Evolutionary conservation across 352 stramenopile genomes (phyloP), one percentile per base, ranked within the genome.

Genomic region (Globisporangium cederbergense): DNA sequence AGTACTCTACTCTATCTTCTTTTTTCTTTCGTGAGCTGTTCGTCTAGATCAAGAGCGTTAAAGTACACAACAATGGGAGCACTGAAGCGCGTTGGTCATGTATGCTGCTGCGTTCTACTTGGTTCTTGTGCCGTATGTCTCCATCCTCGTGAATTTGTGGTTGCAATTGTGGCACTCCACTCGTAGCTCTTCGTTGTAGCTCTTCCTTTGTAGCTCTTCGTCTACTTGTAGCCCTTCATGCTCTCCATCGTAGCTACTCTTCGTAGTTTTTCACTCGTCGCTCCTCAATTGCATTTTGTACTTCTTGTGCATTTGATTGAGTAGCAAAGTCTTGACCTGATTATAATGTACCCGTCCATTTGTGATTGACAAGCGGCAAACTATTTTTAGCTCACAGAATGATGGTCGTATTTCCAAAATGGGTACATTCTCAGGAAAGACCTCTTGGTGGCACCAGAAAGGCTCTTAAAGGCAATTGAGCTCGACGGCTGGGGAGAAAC

Each of bases 321-420:
- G 4, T 32, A 46, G 14, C 40, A 18, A 28, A 28, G 25, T 28
- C 25, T 28, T 28, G 25, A 28, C 25, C 25, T 28, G 25, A 28
- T 28, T 28, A 28, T 28, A 28, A 28, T 28, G 25, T 28, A 28
- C 25, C 25, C 1, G 25, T 28, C 25, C 30, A 60, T 36, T 60
- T 60, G 4, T 36, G 55, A 47, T 60, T 60, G 55, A 50, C 36
- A 60, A 60, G 25, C 20, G 22, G n/a, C 11, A 7, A 51, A 22
- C n/a, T 60, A 60, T 60, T 60, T 60, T 60, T 60, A 51, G 22
- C 16, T 13, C 38, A 9, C 14, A 61, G 56, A 53, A 18, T 53
- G 56, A 52, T 54, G 56, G 25, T 43, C 18, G 7, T 9, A 7
- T 30, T 14, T 43, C 56, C 28, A 42, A 62, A 54, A 62, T 62